Evolutionary conservation across 495 filamentous ascomycete genomes (phyloP).

Genomic region (Achaetomiella virescens): DNA sequence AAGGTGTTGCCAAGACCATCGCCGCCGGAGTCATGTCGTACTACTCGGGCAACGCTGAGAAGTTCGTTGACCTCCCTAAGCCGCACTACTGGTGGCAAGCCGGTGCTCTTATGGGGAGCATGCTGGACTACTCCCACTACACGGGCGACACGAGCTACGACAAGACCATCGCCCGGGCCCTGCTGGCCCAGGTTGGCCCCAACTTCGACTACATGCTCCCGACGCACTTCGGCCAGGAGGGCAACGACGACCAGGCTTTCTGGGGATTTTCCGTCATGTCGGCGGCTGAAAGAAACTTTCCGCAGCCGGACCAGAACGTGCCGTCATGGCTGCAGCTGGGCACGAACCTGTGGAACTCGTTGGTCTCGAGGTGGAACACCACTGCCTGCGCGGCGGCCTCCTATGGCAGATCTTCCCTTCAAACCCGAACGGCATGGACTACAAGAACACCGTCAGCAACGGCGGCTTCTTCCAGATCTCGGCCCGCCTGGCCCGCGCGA

Average conservation of each 20-base stretch:
- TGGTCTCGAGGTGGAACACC: conserved; percentile 61
- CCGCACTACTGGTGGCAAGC: conserved; percentile 83
- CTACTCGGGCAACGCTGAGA: conserved; percentile 58
- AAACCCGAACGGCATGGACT: conserved; percentile 62
- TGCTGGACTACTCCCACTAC: conserved; percentile 82
- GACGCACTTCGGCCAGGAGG: conserved; percentile 40
- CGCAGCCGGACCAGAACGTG: conserved; percentile 48
- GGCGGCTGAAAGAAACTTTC: conserved; percentile 68
- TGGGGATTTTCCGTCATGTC: conserved; percentile 71
- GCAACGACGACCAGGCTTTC: conserved; percentile 75
- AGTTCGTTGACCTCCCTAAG: conserved; percentile 56
- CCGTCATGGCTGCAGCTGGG: conserved; percentile 59
- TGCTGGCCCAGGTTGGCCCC: conserved; percentile 59
- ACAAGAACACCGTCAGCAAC: conserved; percentile 68
- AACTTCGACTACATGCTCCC: conserved; percentile 54
- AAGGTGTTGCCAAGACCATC: conserved; percentile 41
- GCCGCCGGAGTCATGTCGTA: conserved; percentile 52
- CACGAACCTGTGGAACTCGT: conserved; percentile 39
- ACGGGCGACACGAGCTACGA: conserved; percentile 73
- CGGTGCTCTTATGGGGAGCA: conserved; percentile 62
- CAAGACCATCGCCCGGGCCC: conserved; percentile 55
- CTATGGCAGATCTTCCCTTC: conserved; percentile 79
- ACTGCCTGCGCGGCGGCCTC: conserved; percentile 63
- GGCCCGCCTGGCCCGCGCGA: conserved; percentile 61
- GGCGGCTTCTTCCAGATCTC: conserved; percentile 63